Percentiles rank a stretch among this genome's conserved stretches.
phyloP scores from a whole-genome alignment of 345 rosid genomes.

The Heritiera littoralis region DNA sequence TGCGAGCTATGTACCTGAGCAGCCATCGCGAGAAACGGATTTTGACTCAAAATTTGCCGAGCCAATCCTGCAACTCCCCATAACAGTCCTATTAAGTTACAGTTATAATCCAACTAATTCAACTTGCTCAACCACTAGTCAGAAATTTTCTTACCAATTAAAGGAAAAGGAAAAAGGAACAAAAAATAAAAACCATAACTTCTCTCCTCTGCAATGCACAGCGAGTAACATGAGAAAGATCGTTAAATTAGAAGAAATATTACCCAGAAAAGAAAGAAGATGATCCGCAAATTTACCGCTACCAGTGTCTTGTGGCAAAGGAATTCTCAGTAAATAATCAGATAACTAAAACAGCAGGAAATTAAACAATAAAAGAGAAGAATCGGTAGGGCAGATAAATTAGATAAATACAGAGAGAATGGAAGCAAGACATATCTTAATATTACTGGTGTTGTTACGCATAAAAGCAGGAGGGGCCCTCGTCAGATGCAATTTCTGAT shows the following conservation, averaged over 20 bases:
- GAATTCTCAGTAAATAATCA: not conserved
- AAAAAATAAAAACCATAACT: not conserved
- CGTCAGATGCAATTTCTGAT: constrained; percentile 36
- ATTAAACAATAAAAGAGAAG: not conserved
- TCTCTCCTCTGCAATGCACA: not conserved
- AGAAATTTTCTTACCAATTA: not conserved
- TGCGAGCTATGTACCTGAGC: not conserved
- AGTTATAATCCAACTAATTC: no score
- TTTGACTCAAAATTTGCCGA: constrained; percentile 16
- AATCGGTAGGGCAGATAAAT: not conserved
- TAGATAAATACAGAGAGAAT: not conserved
- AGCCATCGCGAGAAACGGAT: constrained; percentile 7
- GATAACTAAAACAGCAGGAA: not conserved
- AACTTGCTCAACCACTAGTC: not conserved
- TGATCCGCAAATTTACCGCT: constrained; percentile 10
- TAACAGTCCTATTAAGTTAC: not conserved
- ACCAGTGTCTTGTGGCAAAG: not conserved
- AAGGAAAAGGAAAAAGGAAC: not conserved
- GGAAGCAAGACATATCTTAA: not conserved
- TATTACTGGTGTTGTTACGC: no score
- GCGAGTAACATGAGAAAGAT: not conserved
- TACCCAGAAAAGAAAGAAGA: not conserved
- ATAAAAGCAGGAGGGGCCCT: constrained; percentile 23
- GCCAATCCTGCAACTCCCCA: not conserved
- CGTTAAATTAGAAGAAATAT: not conserved